A percentile compares a stretch with the other conserved stretches of the same genome.
Conservation (phyloP, 345 rosid genomes). For the thale cress (Arabidopsis thaliana) region DNA sequence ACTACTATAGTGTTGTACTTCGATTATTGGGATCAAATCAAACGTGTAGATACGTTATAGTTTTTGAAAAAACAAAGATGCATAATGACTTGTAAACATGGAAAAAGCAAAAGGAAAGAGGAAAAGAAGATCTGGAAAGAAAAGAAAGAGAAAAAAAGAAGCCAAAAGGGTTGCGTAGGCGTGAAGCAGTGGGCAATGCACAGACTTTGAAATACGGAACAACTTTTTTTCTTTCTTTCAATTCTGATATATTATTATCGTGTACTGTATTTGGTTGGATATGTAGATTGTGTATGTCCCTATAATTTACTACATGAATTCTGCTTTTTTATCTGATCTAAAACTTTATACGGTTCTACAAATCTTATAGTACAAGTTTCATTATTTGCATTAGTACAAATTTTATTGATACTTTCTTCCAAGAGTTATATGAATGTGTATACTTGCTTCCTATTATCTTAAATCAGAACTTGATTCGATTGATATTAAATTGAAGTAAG, state of each 20-base stretch:
- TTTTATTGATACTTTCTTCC: background rate
- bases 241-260: background rate
- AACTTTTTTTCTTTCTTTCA: background rate
- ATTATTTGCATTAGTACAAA: background rate
- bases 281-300: conserved; percentile 14
- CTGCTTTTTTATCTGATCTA: background rate
- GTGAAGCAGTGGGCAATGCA: conserved; percentile 46
- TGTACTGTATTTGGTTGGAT: conserved; percentile 3
- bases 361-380: background rate
- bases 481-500: no score
- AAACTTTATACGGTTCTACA: background rate
- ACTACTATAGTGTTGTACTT: conserved; percentile 8
- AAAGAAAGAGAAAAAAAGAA: background rate
- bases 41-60: background rate
- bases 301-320: background rate
- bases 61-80: background rate
- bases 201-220: conserved; percentile 33
- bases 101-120: conserved; percentile 30
- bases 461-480: background rate
- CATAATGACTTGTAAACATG: conserved; percentile 33
- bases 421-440: background rate
- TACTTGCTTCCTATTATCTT: background rate
- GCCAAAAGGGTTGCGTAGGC: conserved; percentile 41
- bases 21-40: conserved; percentile 26
- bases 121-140: conserved; percentile 35